Evolutionary conservation across 768 basidiomycete species (phyloP), one percentile per base, ranked within the genome.

Genomic region (Coprinellus aureogranulatus): DNA sequence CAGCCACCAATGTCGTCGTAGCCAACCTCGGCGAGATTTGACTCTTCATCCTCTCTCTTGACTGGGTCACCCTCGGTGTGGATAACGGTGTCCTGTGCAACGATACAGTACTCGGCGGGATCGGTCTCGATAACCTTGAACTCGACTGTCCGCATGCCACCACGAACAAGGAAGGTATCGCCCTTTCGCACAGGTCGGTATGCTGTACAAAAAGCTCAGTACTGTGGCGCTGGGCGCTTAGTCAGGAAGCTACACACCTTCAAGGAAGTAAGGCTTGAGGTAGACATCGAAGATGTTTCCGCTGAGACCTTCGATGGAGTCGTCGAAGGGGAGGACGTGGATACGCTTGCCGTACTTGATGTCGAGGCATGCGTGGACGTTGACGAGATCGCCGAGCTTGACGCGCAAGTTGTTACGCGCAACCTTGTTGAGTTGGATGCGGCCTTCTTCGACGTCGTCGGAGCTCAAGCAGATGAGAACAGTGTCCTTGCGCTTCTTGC

Each of bases 1-100:
- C 96, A 98, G 41, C 97, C 97, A 77, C 97, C 97, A 64, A 99
- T 95, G 67, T 99, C 97, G 67, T 99, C 97, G 70, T 99, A 99
- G 22, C 97, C 97, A 61, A 99, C 97, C 67, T 96, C 97, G 66
- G 86, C 88, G 27, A 99, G 83, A 74, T 95, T 98, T 40, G 90
- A 85, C 75, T 99, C 97, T 74, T 99, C 97, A 62, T 98, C 97
- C 72, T 99, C 97, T 54, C 97, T 87, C 79, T 98, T 98, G 70
- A 99, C 89, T 1, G 97, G 94, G 68, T 99, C 97, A 59, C 97
- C 97, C 86, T 98, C 97, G 40, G 91, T 94, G 73, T 93, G 92
- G 63, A 98, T 95, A 54, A 99, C 97, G 1, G 97, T 99, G 67
- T 99, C 97, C 70, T 98, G 97, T 0, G 97, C 96, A 41, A 99